phyloP scores from a whole-genome alignment of 2,329 filamentous ascomycete genomes.

The Pseudogymnoascus sp. region DNA sequence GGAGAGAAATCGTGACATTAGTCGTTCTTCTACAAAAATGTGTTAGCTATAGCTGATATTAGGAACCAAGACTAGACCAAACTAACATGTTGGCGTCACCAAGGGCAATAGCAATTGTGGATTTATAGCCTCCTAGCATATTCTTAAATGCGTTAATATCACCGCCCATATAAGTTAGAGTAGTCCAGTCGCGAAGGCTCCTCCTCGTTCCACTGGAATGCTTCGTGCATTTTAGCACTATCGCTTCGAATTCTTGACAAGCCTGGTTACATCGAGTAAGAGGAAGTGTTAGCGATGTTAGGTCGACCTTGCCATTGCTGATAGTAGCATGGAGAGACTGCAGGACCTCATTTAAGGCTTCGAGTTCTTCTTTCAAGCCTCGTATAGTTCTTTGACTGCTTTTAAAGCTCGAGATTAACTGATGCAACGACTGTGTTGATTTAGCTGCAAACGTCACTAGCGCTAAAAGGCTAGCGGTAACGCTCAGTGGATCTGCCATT shows the following conservation, averaged over 20 bases:
- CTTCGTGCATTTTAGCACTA: not conserved
- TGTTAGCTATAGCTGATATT: not conserved
- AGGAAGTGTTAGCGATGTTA: not conserved
- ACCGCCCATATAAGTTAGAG: not conserved
- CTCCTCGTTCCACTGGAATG: not conserved
- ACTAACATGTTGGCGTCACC: not conserved
- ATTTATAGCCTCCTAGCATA: conserved; percentile 1
- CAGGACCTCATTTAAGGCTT: not conserved
- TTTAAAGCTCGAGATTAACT: not conserved
- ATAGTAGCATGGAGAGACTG: not conserved
- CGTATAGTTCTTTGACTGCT: not conserved
- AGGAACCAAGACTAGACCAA: not conserved
- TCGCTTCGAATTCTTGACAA: not conserved
- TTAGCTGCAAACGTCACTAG: not conserved
- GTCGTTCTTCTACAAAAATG: not conserved
- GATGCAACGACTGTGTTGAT: not conserved
- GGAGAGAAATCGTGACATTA: not conserved
- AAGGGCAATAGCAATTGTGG: not conserved
- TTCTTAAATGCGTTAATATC: not conserved
- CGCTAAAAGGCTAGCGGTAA: not conserved
- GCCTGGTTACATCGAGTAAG: not conserved
- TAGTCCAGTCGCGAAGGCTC: not conserved
- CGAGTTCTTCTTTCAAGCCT: not conserved
- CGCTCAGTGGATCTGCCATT: not conserved
- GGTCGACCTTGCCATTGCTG: not conserved